A percentile compares a stretch with the other conserved stretches of the same genome.
These are phyloP conservation scores for Ceratobasidium sp. DNA, from an alignment of 1,284 basidiomycete genomes.

Conservation along the genomic window DNA sequence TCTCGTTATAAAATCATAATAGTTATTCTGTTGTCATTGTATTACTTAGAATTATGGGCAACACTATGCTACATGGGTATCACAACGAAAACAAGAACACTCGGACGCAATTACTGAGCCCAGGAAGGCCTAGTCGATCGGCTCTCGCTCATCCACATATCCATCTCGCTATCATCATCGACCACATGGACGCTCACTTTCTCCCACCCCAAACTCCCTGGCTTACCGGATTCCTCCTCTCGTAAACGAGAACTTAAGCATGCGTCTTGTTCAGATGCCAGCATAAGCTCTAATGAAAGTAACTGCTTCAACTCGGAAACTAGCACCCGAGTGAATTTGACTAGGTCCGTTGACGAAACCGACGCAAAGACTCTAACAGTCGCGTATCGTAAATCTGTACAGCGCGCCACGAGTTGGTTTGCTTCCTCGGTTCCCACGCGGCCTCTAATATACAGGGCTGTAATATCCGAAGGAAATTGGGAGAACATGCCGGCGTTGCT, in stretches of 20 bases:
- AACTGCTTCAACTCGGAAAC: neutral
- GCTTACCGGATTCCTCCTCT: too few relatives aligned
- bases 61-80: neutral
- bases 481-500: neutral
- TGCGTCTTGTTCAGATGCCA: neutral
- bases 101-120: neutral
- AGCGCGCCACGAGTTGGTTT: neutral
- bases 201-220: too few relatives aligned
- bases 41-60: neutral
- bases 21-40: neutral
- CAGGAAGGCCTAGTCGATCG: neutral
- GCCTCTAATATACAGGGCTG: neutral
- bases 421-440: slow-evolving; percentile 13
- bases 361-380: slow-evolving; percentile 7
- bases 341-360: neutral
- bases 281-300: slow-evolving; percentile 7
- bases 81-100: neutral
- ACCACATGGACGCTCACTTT: slow-evolving; percentile 9
- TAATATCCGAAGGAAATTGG: neutral
- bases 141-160: neutral
- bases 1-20: slow-evolving; percentile 1
- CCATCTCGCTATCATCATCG: slow-evolving; percentile 2
- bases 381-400: neutral
- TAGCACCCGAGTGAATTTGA: neutral
- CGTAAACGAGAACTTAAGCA: neutral